phyloP scores from a whole-genome alignment of 495 filamentous ascomycete genomes.

The Lasiosphaeriaceae sp. region DNA sequence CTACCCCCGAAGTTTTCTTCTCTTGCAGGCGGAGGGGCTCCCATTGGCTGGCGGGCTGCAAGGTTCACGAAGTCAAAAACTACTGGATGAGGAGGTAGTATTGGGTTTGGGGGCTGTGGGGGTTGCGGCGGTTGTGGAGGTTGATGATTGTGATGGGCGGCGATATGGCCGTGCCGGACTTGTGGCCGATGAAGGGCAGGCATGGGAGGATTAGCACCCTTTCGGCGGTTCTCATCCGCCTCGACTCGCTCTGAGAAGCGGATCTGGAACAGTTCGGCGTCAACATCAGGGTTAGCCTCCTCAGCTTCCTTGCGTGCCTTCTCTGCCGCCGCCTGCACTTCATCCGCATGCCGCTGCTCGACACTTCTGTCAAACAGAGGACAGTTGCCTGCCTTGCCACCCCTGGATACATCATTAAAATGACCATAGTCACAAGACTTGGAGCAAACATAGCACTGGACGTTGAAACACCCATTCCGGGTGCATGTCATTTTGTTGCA shows the following conservation, averaged over 20 bases:
- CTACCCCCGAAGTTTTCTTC: too few relatives aligned
- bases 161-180: too few relatives aligned
- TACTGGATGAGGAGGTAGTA: too few relatives aligned
- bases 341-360: constrained; percentile 58
- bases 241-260: constrained; percentile 55
- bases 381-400: constrained; percentile 52
- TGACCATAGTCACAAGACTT: constrained; percentile 51
- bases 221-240: constrained; percentile 26
- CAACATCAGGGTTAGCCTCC: constrained; percentile 57
- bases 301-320: constrained; percentile 53
- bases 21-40: too few relatives aligned
- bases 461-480: constrained; percentile 46
- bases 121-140: too few relatives aligned
- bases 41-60: too few relatives aligned
- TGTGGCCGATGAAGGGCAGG: too few relatives aligned
- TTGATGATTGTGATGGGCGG: too few relatives aligned
- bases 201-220: too few relatives aligned
- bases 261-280: constrained; percentile 54
- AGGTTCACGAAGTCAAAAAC: too few relatives aligned
- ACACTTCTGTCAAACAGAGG: constrained; percentile 63
- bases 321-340: constrained; percentile 63
- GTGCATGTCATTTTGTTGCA: constrained; percentile 83
- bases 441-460: constrained; percentile 74
- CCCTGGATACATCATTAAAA: constrained; percentile 45
- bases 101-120: too few relatives aligned